phyloP scores from a whole-genome alignment of 805 yeast species.

The Brettanomyces nanus region DNA sequence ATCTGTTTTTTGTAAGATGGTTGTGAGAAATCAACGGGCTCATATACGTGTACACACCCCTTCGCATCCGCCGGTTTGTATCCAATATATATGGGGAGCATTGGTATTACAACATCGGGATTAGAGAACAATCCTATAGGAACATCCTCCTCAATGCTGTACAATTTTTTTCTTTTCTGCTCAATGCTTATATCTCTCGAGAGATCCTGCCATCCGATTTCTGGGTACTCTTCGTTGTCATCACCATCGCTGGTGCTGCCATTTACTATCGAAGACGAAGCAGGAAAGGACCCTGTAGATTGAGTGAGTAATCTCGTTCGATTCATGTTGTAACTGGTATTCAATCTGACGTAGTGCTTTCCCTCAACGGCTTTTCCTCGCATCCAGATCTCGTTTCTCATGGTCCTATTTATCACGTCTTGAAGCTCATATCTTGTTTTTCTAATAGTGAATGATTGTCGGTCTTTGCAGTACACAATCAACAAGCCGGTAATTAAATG shows the following conservation, averaged over 20 bases:
- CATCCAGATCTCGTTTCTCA: constrained; percentile 8
- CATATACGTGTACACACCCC: neutral
- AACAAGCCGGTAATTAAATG: constrained; percentile 15
- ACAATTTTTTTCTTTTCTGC: neutral
- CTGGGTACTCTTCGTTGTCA: neutral
- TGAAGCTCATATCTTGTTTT: constrained; percentile 17
- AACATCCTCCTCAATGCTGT: constrained; percentile 6
- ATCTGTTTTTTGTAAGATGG: neutral
- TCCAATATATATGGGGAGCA: constrained; percentile 13
- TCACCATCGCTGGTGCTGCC: neutral
- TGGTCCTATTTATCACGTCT: constrained; percentile 20
- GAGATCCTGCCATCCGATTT: constrained; percentile 2
- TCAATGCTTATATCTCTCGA: constrained; percentile 1
- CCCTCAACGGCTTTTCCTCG: constrained; percentile 1
- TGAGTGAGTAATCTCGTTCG: too few species aligned
- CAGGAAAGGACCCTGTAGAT: too few species aligned
- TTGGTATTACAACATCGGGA: constrained; percentile 5
- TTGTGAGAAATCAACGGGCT: constrained; percentile 6
- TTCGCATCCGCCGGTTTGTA: neutral
- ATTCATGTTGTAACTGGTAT: too few species aligned
- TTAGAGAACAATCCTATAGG: neutral
- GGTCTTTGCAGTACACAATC: constrained; percentile 14
- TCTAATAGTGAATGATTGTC: constrained; percentile 19
- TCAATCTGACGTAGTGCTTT: constrained; percentile 4
- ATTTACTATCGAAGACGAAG: too few species aligned